These are phyloP conservation scores for Phytophthora agathidicida DNA, from an alignment of 352 stramenopile genomes.

Conservation along the genomic window DNA sequence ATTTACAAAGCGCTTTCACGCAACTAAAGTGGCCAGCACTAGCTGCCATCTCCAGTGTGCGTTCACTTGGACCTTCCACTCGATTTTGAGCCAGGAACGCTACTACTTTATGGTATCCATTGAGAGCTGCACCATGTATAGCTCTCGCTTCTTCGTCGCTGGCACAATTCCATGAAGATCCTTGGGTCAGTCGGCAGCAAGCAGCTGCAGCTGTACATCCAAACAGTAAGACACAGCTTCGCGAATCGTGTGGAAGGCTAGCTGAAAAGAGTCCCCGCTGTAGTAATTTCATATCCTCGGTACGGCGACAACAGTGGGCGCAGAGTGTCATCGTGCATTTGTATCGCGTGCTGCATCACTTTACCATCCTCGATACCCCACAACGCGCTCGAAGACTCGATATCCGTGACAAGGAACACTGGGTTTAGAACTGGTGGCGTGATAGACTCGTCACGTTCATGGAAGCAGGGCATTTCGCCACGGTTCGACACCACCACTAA, in stretches of 20 bases:
- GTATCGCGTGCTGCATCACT: conserved; percentile 51
- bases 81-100: conserved; percentile 24
- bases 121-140: conserved; percentile 33
- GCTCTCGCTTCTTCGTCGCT: conserved; percentile 44
- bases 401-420: conserved; percentile 71
- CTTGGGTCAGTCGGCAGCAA: conserved; percentile 64
- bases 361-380: conserved; percentile 56
- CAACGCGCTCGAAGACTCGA: conserved; percentile 66
- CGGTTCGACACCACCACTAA: conserved; percentile 44
- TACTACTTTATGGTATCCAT: conserved; percentile 32
- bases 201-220: conserved; percentile 60
- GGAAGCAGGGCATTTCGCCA: conserved; percentile 11
- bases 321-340: conserved; percentile 53
- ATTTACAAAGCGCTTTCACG: conserved; percentile 20
- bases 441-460: conserved; percentile 11
- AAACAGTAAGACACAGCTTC: conserved; percentile 70
- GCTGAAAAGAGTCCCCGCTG: conserved; percentile 71
- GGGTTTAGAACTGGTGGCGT: conserved; percentile 40
- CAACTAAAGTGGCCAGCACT: conserved; percentile 24
- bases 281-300: conserved; percentile 80
- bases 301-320: conserved; percentile 47
- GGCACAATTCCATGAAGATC: conserved; percentile 55
- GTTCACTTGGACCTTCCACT: conserved; percentile 13
- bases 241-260: conserved; percentile 70
- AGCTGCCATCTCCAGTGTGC: conserved; percentile 22